Base-by-base conservation (phyloP, 805 yeast genomes). In the Cephaloascus albidus region DNA sequence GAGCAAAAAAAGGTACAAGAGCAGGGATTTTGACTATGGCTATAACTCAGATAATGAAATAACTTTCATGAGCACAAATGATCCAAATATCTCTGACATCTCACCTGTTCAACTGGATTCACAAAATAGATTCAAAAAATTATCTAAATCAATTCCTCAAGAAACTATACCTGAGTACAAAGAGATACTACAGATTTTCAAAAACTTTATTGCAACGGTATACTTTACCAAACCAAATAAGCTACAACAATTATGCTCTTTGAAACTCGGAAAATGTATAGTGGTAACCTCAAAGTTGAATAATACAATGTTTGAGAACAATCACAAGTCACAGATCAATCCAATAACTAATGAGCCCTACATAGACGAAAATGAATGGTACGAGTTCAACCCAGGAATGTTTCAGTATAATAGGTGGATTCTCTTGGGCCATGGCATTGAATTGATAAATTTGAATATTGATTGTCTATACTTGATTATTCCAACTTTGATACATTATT, bases 181-280 rank as follows among this genome's bases (percentile, higher is more conserved):
- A 16, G 71, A 65, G 35, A 49, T 63, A 4, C 63, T 61, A 39
- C 44, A 36, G 10, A 52, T 58, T 2, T 56, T 65, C 45, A 51
- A 51, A 36, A 55, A 45, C 37, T 45, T 62, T 4, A 43, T 65
- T 14, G 38, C 40, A 2, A 41, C 54, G 8, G 36, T 53, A 3
- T 41, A 10, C 16, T 32, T 34, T n/a, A 31, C 20, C 14, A 8
- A n/a, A 12, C 10, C 18, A 4, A 31, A 33, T n/a, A 17, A 15
- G 40, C 2, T 48, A 40, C 19, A 45, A 46, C 17, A 48, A 60
- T 12, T 43, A 64, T 3, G 38, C 47, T 3, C 40, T 58, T 10
- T 53, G 63, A 56, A 53, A 26, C 38, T 63, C 12, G 69, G 71
- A 6, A 57, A 59, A 33, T 51, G 53, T 16, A 59, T 64, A 38